These are phyloP conservation scores for Bremia lactucae DNA, from an alignment of 352 stramenopile genomes.

Conservation along the genomic window DNA sequence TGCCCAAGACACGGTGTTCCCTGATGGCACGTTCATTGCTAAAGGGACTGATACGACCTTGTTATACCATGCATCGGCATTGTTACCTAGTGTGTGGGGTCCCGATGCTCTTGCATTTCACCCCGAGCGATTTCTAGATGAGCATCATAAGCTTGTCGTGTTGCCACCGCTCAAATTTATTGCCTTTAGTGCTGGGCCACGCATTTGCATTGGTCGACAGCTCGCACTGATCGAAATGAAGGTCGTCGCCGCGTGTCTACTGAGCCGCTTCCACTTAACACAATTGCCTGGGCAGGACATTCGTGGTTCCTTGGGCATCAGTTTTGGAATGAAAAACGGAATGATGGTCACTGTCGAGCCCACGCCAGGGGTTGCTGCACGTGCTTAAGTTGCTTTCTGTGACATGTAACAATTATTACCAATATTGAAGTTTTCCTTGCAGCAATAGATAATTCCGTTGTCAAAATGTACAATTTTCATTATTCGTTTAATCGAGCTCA, in stretches of 20 bases:
- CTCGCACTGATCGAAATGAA: constrained; percentile 78
- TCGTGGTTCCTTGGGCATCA: constrained; percentile 34
- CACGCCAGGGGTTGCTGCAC: constrained; percentile 5
- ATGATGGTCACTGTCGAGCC: constrained; percentile 23
- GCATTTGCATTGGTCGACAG: constrained; percentile 24
- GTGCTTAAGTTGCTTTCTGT: neutral
- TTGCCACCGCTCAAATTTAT: constrained; percentile 25
- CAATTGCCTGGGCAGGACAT: constrained; percentile 27
- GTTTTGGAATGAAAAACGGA: constrained; percentile 34
- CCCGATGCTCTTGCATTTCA: constrained; percentile 27
- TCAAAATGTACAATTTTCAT: no score
- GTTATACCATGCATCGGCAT: constrained; percentile 29
- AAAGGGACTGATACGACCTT: constrained; percentile 29
- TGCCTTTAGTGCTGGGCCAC: constrained; percentile 27
- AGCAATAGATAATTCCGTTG: no score
- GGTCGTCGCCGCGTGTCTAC: constrained; percentile 33
- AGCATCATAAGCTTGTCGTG: constrained; percentile 16
- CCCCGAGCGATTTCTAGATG: constrained; percentile 34
- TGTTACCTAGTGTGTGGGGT: constrained; percentile 31
- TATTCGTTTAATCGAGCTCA: constrained; percentile 20
- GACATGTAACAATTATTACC: no score
- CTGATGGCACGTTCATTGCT: constrained; percentile 35
- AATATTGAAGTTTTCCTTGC: no score
- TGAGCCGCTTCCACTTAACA: constrained; percentile 45
- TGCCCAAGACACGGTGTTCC: constrained; percentile 31